Conservation (phyloP, 2,329 filamentous ascomycete species). For the Colletotrichum lini region DNA sequence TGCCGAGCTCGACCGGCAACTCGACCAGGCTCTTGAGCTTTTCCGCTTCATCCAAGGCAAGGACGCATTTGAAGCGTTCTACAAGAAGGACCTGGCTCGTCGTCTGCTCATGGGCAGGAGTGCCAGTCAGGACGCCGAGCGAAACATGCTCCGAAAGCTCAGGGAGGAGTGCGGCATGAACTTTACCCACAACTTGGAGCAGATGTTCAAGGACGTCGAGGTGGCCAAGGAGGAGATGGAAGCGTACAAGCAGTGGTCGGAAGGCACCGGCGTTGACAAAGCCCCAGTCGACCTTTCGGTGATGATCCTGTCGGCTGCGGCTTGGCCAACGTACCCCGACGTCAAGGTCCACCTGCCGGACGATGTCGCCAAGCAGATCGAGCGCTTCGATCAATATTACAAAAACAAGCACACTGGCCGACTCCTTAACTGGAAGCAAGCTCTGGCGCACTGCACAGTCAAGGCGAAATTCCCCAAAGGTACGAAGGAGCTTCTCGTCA, state of each 20-base stretch:
- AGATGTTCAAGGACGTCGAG: conserved; percentile 99
- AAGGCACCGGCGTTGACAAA: conserved; percentile 50
- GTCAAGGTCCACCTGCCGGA: conserved; percentile 79
- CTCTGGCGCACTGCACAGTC: conserved; percentile 90
- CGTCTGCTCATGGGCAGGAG: conserved; percentile 92
- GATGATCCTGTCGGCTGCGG: conserved; percentile 89
- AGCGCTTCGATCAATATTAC: conserved; percentile 89
- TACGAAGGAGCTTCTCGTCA: conserved; percentile 89
- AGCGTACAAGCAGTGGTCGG: conserved; percentile 80
- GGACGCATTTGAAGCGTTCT: conserved; percentile 98
- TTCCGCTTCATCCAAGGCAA: conserved; percentile 99
- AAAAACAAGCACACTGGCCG: conserved; percentile 90
- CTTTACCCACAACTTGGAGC: conserved; percentile 97
- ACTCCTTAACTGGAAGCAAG: conserved; percentile 91
- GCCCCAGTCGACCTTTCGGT: conserved; percentile 81
- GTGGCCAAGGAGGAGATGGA: conserved; percentile 92
- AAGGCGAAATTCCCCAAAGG: conserved; percentile 85
- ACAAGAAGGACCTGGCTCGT: conserved; percentile 96
- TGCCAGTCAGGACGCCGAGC: conserved; percentile 94
- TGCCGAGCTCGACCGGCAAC: conserved; percentile 88
- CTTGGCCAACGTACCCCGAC: conserved; percentile 94
- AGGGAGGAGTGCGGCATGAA: conserved; percentile 93
- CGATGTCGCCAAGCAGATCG: conserved; percentile 81
- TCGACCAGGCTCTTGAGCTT: conserved; percentile 92
- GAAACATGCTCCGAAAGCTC: conserved; percentile 93